Evolutionary conservation across 176 grass and related monocot species (phyloP).

Genomic region (Carex kokanica): DNA sequence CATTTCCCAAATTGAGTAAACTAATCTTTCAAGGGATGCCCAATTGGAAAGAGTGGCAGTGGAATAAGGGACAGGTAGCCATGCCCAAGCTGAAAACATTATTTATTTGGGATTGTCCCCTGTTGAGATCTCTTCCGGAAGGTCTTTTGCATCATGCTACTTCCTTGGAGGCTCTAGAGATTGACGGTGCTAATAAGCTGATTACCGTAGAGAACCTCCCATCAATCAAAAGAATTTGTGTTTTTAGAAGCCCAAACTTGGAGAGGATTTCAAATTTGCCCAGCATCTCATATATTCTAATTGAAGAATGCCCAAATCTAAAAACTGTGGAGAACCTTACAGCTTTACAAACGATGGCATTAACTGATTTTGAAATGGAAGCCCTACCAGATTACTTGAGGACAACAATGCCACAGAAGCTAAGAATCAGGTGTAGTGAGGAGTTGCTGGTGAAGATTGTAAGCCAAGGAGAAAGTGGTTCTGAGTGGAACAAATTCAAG

Average conservation of each 20-base stretch:
- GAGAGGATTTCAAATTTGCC: no score
- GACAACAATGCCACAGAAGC: background rate
- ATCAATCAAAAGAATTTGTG: no score
- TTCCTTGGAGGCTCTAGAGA: background rate
- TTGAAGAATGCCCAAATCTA: background rate
- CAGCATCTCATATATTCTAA: no score
- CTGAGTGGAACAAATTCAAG: background rate
- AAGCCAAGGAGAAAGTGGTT: background rate
- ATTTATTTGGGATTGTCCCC: background rate
- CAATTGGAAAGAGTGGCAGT: conserved; percentile 12
- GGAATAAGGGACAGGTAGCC: background rate
- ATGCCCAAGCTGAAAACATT: conserved; percentile 6
- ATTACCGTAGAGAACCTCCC: no score
- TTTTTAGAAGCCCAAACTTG: no score
- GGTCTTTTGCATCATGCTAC: background rate
- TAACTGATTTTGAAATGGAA: background rate
- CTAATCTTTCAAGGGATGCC: background rate
- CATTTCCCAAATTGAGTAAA: background rate
- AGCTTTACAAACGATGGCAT: background rate
- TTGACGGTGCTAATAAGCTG: background rate
- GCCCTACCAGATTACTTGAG: background rate
- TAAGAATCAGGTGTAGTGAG: background rate
- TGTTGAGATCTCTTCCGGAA: background rate
- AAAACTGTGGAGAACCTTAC: background rate
- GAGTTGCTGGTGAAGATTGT: background rate